Base-by-base conservation (phyloP, 2,329 filamentous ascomycete genomes). In the Calycina marina region DNA sequence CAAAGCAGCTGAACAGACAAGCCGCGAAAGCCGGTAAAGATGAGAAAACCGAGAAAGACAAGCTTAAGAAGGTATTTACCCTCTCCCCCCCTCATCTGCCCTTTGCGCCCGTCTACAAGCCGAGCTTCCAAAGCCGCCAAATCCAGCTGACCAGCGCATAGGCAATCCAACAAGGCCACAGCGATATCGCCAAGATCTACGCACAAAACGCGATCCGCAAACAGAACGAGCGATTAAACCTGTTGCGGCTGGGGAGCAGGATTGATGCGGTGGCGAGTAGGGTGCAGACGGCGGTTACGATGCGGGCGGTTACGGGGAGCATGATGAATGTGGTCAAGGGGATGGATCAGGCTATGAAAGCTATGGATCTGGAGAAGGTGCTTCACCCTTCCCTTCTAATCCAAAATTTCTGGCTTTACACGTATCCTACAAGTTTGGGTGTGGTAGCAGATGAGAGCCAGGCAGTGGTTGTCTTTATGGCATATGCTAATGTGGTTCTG, bases 141-240 rank as follows among this genome's bases (percentile, higher is more conserved):
- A 28, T 26, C 30, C 16, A 14, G 16, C n/a, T 25, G 8, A 15
- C 3, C 13, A 14, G 5, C 12, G 26, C 16, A 36, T 39, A 70
- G 64, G 70, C 69, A 17, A 70, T 75, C 53, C 65, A 69, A 50
- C 61, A 69, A 53, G 62, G 62, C 41, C 67, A 72, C 50, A 56
- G 57, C 43, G 69, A 74, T 45, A 72, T 74, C 41, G 70, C 70
- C 13, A 69, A 69, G 46, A 69, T 74, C 47, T 71, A 73, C 54
- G 70, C 69, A 16, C 65, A 71, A 44, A 74, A 73, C 49, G 67
- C 69, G 6, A 72, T 74, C 40, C 65, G 69, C 30, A 74, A 74
- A 52, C 64, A 70, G 48, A 72, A 72, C 43, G 69, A 74, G 53
- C 65, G 69, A 42, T 52, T 72, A 36, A 72, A 73, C 46, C 59